Conservation (phyloP, 139 green algal genomes). For the Pedinophyceae sp. region DNA sequence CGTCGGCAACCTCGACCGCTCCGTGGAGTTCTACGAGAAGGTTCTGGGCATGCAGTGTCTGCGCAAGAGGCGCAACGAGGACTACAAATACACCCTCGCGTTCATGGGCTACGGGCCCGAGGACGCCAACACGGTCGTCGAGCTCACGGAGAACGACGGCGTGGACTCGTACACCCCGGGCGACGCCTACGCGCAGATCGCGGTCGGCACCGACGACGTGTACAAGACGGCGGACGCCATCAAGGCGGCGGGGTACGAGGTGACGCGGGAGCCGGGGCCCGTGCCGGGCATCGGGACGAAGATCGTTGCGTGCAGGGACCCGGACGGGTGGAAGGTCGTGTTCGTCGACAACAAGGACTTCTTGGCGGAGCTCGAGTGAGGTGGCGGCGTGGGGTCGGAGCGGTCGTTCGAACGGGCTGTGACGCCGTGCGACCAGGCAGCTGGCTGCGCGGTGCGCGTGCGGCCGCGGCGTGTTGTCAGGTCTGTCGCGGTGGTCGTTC, state of each 20-base stretch:
- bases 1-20: slow-evolving; percentile 59
- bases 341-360: slow-evolving; percentile 58
- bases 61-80: slow-evolving; percentile 47
- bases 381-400: neutral
- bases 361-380: slow-evolving; percentile 29
- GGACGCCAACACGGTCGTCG: slow-evolving; percentile 44
- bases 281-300: slow-evolving; percentile 48
- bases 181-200: slow-evolving; percentile 62
- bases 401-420: too few relatives aligned
- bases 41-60: slow-evolving; percentile 59
- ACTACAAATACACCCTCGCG: slow-evolving; percentile 63
- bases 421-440: too few relatives aligned
- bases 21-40: slow-evolving; percentile 71
- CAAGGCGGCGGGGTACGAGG: slow-evolving; percentile 36
- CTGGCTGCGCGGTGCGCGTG: too few relatives aligned
- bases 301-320: slow-evolving; percentile 42
- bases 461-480: too few relatives aligned
- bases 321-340: slow-evolving; percentile 33
- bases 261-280: slow-evolving; percentile 26
- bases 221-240: slow-evolving; percentile 70
- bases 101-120: slow-evolving; percentile 68
- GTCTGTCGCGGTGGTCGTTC: too few relatives aligned
- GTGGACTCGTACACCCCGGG: slow-evolving; percentile 50
- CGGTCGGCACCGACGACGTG: slow-evolving; percentile 43
- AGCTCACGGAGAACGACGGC: slow-evolving; percentile 67